Evolutionary conservation across 2,329 filamentous ascomycete genomes (phyloP).

Genomic region (Fusarium bulbicola): DNA sequence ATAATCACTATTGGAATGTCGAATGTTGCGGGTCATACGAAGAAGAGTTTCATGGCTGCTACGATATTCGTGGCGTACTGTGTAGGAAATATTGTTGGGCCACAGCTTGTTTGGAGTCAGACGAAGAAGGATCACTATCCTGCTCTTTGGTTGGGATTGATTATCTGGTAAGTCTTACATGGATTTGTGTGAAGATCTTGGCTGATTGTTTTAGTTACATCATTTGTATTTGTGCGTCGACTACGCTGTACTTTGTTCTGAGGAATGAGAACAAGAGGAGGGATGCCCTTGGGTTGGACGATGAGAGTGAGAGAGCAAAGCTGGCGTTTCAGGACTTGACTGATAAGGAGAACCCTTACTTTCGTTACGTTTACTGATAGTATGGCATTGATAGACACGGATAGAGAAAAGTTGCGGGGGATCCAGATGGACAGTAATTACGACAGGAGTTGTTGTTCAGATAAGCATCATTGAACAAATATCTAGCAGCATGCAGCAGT

Average conservation of each 20-base stretch:
- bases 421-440: background rate
- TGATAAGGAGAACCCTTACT: slow-evolving; percentile 74
- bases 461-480: background rate
- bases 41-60: slow-evolving; percentile 80
- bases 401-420: background rate
- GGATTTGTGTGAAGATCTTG: too few relatives aligned
- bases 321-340: slow-evolving; percentile 74
- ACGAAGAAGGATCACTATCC: slow-evolving; percentile 75
- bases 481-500: background rate
- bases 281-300: slow-evolving; percentile 53
- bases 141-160: slow-evolving; percentile 74
- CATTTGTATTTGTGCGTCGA: slow-evolving; percentile 69
- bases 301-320: slow-evolving; percentile 69
- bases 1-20: slow-evolving; percentile 63
- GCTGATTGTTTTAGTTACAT: slow-evolving; percentile 61
- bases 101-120: slow-evolving; percentile 74
- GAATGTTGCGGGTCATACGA: slow-evolving; percentile 80
- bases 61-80: slow-evolving; percentile 81
- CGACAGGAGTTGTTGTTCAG: background rate
- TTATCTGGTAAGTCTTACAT: slow-evolving; percentile 56
- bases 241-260: slow-evolving; percentile 66
- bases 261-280: slow-evolving; percentile 65
- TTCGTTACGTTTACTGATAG: slow-evolving; percentile 61
- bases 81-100: slow-evolving; percentile 79
- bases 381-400: background rate